phyloP scores from a whole-genome alignment of 805 yeast species.

The Zygosaccharomyces gambellarensis region DNA sequence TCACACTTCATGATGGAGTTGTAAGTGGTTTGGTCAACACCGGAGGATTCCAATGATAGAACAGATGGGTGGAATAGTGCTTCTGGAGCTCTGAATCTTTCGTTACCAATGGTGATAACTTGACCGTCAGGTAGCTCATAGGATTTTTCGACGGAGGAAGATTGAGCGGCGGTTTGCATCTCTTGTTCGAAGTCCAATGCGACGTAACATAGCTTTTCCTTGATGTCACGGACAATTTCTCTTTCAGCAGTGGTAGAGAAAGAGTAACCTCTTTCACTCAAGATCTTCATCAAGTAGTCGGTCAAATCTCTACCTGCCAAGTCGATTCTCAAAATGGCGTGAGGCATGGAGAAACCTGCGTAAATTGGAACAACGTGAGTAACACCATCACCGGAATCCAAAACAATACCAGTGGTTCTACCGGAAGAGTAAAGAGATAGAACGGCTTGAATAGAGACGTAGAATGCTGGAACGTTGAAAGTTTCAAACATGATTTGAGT shows the following conservation, averaged over 20 bases:
- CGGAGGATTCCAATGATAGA: conserved; percentile 87
- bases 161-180: conserved; percentile 98
- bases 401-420: conserved; percentile 99
- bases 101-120: conserved; percentile 98
- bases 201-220: conserved; percentile 98
- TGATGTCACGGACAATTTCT: conserved; percentile 84
- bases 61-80: conserved; percentile 98
- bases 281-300: conserved; percentile 97
- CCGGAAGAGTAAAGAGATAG: conserved; percentile 97
- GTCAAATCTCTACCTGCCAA: conserved; percentile 99
- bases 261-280: conserved; percentile 97
- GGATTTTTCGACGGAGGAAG: conserved; percentile 96
- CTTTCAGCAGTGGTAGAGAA: conserved; percentile 99
- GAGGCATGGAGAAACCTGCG: conserved; percentile 99
- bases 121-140: conserved; percentile 99
- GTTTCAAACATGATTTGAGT: conserved; percentile 99
- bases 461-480: conserved; percentile 98
- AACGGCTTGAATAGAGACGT: conserved; percentile 98
- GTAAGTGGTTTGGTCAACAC: conserved; percentile 91
- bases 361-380: conserved; percentile 99
- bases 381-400: conserved; percentile 99
- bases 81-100: conserved; percentile 99
- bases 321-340: conserved; percentile 97
- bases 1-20: conserved; percentile 92
- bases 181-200: conserved; percentile 99